Evolutionary conservation across 345 rosid genomes (phyloP).

Genomic region (Heritiera fomes): DNA sequence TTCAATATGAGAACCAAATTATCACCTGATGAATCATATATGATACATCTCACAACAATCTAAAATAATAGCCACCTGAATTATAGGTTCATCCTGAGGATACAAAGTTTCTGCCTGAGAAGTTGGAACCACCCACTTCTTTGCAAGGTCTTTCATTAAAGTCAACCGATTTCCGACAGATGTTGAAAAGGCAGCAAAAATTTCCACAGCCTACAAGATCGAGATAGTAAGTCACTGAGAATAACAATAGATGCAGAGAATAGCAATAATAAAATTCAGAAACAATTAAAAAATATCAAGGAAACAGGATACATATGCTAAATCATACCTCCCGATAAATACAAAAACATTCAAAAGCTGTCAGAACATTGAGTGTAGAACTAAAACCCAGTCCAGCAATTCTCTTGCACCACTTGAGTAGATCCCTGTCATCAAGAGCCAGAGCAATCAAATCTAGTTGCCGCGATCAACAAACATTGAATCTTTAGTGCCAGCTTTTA

Average conservation of each 20-base stretch:
- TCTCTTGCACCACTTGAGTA: constrained; percentile 92
- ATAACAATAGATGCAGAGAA: neutral
- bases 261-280: neutral
- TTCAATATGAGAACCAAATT: constrained; percentile 32
- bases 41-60: neutral
- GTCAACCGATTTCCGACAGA: constrained; percentile 50
- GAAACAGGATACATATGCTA: constrained; percentile 6
- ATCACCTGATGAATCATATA: constrained; percentile 1
- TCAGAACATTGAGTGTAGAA: constrained; percentile 30
- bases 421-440: constrained; percentile 66
- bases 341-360: constrained; percentile 47
- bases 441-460: constrained; percentile 19
- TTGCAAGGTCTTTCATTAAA: constrained; percentile 59
- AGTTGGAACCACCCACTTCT: constrained; percentile 58
- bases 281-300: neutral
- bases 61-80: constrained; percentile 61
- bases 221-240: constrained; percentile 15
- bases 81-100: constrained; percentile 61
- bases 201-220: constrained; percentile 65
- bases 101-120: constrained; percentile 40
- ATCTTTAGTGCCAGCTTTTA: constrained; percentile 23
- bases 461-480: constrained; percentile 6
- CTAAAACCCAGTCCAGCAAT: constrained; percentile 44
- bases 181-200: constrained; percentile 64
- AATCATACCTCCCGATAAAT: constrained; percentile 76